A percentile compares a stretch with the other conserved stretches of the same genome.
These are phyloP conservation scores for Casuarina cunninghamiana DNA, from an alignment of 306 rosid species.

Conservation along the genomic window DNA sequence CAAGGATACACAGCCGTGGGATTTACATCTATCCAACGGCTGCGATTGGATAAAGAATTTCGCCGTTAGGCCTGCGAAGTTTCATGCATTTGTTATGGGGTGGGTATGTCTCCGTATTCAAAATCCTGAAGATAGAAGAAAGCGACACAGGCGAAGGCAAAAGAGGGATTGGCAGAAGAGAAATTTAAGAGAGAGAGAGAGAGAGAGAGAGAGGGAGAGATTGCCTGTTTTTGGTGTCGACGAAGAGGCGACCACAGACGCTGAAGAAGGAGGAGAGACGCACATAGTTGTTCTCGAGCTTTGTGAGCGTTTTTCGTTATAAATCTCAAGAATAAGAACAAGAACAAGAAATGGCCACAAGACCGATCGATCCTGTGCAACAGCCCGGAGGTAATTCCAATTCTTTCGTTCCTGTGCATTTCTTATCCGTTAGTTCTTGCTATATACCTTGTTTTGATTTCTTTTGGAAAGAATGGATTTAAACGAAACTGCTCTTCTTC, in stretches of 20 bases:
- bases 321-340: slow-evolving; percentile 35
- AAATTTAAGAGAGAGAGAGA: not conserved
- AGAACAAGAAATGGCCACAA: slow-evolving; percentile 52
- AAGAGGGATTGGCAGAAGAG: not conserved
- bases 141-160: not conserved
- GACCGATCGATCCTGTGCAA: slow-evolving; percentile 39
- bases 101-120: not conserved
- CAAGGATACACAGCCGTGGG: slow-evolving; percentile 23
- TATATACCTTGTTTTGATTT: not conserved
- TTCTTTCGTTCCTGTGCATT: too few relatives aligned
- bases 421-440: not conserved
- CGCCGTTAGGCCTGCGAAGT: slow-evolving; percentile 45
- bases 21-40: slow-evolving; percentile 35
- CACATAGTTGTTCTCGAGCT: slow-evolving; percentile 59
- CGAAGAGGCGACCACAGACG: slow-evolving; percentile 61
- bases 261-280: slow-evolving; percentile 53
- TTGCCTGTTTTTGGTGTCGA: not conserved
- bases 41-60: not conserved
- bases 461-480: not conserved
- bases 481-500: not conserved
- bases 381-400: slow-evolving; percentile 30
- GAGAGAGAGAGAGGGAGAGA: not conserved
- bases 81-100: not conserved
- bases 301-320: slow-evolving; percentile 64
- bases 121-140: not conserved